Evolutionary conservation across 805 yeast species (phyloP), one percentile per base, ranked within the genome.

Genomic region (Sugiyamaella boreocaroliniensis): DNA sequence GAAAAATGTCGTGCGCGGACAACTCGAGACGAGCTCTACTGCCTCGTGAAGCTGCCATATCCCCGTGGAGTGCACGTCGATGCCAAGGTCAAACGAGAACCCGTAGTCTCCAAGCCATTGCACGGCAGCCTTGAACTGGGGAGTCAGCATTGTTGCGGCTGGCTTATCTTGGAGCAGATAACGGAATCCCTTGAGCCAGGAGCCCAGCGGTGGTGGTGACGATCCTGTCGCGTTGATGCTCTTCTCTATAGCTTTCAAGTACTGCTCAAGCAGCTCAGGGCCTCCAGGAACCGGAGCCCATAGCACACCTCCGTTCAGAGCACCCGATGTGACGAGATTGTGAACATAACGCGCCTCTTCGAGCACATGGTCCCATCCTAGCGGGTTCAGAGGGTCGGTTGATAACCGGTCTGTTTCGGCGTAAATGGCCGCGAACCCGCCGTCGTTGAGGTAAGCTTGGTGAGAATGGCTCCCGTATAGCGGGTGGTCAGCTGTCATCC

Each of bases 221-320:
- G 51, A 15, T 53, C 48, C 1, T 53, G 49, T 0, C 50, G 40
- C 15, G 49, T 52, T 42, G 73, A 26, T 10, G 50, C 48, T 1
- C 44, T 22, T 4, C 11, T 32, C 37, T 14, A 32, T 43, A 22
- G 26, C 26, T 6, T 22, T 22, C 7, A 60, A 37, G 49, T 58
- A 64, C 41, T 52, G 44, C 4, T 41, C 20, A 3, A 67, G 44
- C 1, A 55, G 57, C 0, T 50, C 53, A 1, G 59, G 44, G 1
- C 77, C 78, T 5, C 61, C 52, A 7, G 71, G 68, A 8, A 74
- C 48, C 5, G 80, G 79, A 0, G 75, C 76, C 77, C 76, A 74
- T 1, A 78, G 76, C n/a, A 76, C 59, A 8, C 73, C 58, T 2
- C 64, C 76, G 41, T 61, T 62, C 18, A 47, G 43, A 11, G 37